Conservation (phyloP, 1,139 yeast species). For the Geotrichum macrosporum region DNA sequence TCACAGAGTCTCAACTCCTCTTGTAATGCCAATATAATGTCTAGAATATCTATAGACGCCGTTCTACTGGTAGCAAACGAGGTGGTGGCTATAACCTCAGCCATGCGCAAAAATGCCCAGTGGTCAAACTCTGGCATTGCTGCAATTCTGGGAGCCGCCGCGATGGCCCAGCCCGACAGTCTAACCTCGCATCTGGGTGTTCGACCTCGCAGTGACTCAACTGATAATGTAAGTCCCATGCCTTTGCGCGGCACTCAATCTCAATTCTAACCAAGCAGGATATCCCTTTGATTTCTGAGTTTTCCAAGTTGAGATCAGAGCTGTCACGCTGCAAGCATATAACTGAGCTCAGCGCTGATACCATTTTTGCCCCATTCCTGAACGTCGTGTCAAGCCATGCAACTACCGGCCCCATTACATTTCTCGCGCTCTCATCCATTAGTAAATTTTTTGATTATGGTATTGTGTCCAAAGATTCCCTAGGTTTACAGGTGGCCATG, state of each 20-base stretch:
- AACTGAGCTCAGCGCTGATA: slow-evolving; percentile 60
- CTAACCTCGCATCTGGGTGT: slow-evolving; percentile 34
- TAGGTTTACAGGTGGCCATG: slow-evolving; percentile 48
- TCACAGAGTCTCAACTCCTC: not conserved
- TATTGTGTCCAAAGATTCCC: slow-evolving; percentile 45
- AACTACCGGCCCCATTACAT: slow-evolving; percentile 82
- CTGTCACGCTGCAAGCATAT: slow-evolving; percentile 55
- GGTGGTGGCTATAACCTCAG: slow-evolving; percentile 79
- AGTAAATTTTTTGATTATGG: slow-evolving; percentile 65
- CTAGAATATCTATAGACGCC: slow-evolving; percentile 55
- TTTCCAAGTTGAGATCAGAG: slow-evolving; percentile 71
- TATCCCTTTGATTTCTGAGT: slow-evolving; percentile 73
- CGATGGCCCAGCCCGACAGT: slow-evolving; percentile 26
- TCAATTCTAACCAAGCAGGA: slow-evolving; percentile 31
- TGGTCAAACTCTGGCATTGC: slow-evolving; percentile 87
- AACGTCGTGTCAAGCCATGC: slow-evolving; percentile 80
- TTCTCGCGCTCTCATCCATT: slow-evolving; percentile 72
- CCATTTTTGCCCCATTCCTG: slow-evolving; percentile 79
- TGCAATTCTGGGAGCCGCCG: slow-evolving; percentile 61
- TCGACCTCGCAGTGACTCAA: slow-evolving; percentile 2
- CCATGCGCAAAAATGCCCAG: slow-evolving; percentile 83
- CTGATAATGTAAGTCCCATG: slow-evolving; percentile 7
- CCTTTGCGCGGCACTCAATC: not conserved
- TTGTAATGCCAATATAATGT: slow-evolving; percentile 1
- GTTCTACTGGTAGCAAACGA: slow-evolving; percentile 82